Base-by-base conservation (phyloP, 1,139 yeast genomes). In the Candida sp. region DNA sequence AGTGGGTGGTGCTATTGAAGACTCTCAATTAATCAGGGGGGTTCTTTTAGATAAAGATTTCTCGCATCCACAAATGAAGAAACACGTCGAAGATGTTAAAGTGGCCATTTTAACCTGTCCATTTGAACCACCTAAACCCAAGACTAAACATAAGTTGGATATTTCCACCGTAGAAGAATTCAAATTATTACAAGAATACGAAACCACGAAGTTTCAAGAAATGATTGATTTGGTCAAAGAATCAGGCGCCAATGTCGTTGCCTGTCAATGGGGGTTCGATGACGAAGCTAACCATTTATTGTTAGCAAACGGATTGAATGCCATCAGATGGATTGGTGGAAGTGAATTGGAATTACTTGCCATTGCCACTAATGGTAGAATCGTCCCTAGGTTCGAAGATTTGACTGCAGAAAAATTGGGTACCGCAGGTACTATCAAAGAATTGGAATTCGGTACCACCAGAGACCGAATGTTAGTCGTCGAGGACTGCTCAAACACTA, bases 241-340 rank as follows among this genome's bases (percentile, higher is more conserved):
- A 21, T 77, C 96, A 0, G 99, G 99, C 32, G 99, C 99, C 32
- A 93, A 91, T 63, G 81, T 91, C 42, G 99, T 93, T 45, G 95
- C 95, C 35, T 93, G 99, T 70, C 99, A 93, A 72, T 93, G 99
- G 99, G 99, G 99, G 11, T 95, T 95, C 60, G 99, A 95, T 63
- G 99, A 95, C 65, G 99, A 95, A 71, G 99, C 99, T 37, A 95
- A 93, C 68, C 97, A 95, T 66, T 72, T 93, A 60, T 76, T 93
- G 50, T 74, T 91, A 55, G 88, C 95, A 56, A 89, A 91, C 65
- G 80, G 87, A 36, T 77, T 93, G 51, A 96, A 96, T 42, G 98
- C 99, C 33, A 95, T 95, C 38, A 84, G 99, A 74, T 95, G 99
- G 99, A 96, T 95, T 45, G 99, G 99, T 47, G 99, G 99, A 35